Evolutionary conservation across 2,329 filamentous ascomycete species (phyloP).

Genomic region (Myrmaecium sp.): DNA sequence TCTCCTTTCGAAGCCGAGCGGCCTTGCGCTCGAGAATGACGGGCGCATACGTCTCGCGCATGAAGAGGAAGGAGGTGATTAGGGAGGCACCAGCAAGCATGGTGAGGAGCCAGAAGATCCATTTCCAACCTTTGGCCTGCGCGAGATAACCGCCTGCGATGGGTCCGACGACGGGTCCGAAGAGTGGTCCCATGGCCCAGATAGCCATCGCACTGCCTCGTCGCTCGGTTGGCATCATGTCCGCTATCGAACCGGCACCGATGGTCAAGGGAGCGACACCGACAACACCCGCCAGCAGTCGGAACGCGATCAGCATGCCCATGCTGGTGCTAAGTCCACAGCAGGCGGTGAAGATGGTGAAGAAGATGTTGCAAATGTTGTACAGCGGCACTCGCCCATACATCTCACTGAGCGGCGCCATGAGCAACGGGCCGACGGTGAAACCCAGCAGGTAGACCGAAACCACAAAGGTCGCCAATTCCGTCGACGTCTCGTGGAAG

Average conservation of each 20-base stretch:
- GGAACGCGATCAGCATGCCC: conserved; percentile 21
- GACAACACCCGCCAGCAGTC: conserved; percentile 18
- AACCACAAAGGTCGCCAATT: conserved; percentile 20
- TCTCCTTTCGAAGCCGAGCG: conserved; percentile 29
- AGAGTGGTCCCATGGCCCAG: conserved; percentile 19
- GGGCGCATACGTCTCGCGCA: conserved; percentile 31
- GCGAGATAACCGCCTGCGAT: conserved; percentile 18
- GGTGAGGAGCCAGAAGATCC: conserved; percentile 16
- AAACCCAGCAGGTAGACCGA: conserved; percentile 23
- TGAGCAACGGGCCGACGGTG: conserved; percentile 19
- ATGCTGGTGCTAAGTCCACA: conserved; percentile 19
- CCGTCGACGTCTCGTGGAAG: conserved; percentile 14
- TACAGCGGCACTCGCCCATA: conserved; percentile 18
- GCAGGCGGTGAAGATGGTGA: conserved; percentile 32
- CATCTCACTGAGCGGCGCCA: conserved; percentile 20
- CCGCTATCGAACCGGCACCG: conserved; percentile 19
- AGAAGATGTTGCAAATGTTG: conserved; percentile 28
- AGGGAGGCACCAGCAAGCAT: conserved; percentile 17
- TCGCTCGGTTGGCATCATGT: conserved; percentile 17
- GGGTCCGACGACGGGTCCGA: conserved; percentile 20
- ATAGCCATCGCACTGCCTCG: conserved; percentile 20
- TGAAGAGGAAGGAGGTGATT: conserved; percentile 20
- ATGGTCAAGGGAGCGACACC: conserved; percentile 18
- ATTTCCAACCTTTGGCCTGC: conserved; percentile 16
- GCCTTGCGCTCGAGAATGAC: conserved; percentile 30